Evolutionary conservation across 768 basidiomycete genomes (phyloP).

Genomic region (Amanita jacksonii): DNA sequence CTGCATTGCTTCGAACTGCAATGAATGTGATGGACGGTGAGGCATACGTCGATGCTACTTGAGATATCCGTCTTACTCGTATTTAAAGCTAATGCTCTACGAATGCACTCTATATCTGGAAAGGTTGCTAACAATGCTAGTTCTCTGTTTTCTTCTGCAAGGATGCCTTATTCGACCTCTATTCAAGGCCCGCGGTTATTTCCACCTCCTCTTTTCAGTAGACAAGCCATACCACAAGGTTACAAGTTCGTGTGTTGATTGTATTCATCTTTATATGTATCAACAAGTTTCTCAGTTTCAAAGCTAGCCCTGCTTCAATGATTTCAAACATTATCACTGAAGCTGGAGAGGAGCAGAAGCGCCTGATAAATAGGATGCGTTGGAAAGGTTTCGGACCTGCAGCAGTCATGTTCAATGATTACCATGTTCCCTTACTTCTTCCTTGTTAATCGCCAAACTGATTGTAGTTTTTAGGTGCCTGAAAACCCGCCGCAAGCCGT

Average conservation of each 20-base stretch:
- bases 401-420: conserved; percentile 58
- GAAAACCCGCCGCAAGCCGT: conserved; percentile 52
- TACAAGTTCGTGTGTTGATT: conserved; percentile 51
- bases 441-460: neutral
- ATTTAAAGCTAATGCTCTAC: conserved; percentile 59
- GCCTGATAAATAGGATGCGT: conserved; percentile 79
- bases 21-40: conserved; percentile 81
- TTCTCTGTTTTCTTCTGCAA: conserved; percentile 24
- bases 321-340: conserved; percentile 57
- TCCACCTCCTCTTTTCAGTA: conserved; percentile 85
- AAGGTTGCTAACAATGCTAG: conserved; percentile 57
- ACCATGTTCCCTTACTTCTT: conserved; percentile 25
- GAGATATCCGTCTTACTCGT: conserved; percentile 1
- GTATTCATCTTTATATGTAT: neutral
- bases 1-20: conserved; percentile 56
- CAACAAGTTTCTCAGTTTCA: conserved; percentile 42
- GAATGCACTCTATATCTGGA: conserved; percentile 56
- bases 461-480: conserved; percentile 41
- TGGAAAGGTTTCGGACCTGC: conserved; percentile 79
- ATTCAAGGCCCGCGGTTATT: conserved; percentile 68
- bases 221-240: conserved; percentile 67
- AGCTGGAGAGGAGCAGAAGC: conserved; percentile 70
- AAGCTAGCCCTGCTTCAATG: conserved; percentile 67
- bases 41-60: conserved; percentile 11
- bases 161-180: no score